Evolutionary conservation across 805 yeast species (phyloP).

Genomic region (Pichia manshurica): DNA sequence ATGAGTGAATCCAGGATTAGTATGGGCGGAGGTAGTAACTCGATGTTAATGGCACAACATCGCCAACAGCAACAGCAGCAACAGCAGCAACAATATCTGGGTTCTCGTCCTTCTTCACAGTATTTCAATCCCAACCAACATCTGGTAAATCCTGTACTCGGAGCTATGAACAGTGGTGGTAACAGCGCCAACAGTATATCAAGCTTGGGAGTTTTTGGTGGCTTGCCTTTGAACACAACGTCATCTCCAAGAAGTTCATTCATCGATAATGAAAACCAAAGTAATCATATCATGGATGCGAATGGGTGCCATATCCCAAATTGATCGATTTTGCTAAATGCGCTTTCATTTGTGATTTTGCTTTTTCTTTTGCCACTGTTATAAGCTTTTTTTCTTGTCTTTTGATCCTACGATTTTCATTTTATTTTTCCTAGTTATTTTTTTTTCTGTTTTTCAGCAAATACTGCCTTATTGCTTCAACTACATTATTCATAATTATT

Average conservation of each 20-base stretch:
- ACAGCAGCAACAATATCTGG: neutral
- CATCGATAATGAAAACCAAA: neutral
- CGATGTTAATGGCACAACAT: slow-evolving; percentile 1
- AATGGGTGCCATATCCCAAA: neutral
- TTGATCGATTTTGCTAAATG: too few species aligned
- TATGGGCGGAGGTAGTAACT: slow-evolving; percentile 1
- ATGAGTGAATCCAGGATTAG: slow-evolving; percentile 8
- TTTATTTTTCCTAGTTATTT: too few species aligned
- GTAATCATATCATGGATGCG: too few species aligned
- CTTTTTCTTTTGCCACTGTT: neutral
- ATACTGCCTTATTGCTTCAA: neutral
- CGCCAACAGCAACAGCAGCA: slow-evolving; percentile 4
- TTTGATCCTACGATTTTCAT: too few species aligned
- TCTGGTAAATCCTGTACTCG: slow-evolving; percentile 7
- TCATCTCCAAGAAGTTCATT: slow-evolving; percentile 4
- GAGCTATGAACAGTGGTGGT: slow-evolving; percentile 8
- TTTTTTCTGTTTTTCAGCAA: too few species aligned
- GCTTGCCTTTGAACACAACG: neutral
- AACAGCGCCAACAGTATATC: neutral
- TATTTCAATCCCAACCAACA: slow-evolving; percentile 1
- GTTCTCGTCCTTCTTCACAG: slow-evolving; percentile 6
- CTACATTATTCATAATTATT: too few species aligned
- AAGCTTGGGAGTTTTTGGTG: neutral
- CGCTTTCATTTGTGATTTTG: too few species aligned
- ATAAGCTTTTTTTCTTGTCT: neutral